Evolutionary conservation across 306 rosid species (phyloP).

Genomic region (Sicyos edulis): DNA sequence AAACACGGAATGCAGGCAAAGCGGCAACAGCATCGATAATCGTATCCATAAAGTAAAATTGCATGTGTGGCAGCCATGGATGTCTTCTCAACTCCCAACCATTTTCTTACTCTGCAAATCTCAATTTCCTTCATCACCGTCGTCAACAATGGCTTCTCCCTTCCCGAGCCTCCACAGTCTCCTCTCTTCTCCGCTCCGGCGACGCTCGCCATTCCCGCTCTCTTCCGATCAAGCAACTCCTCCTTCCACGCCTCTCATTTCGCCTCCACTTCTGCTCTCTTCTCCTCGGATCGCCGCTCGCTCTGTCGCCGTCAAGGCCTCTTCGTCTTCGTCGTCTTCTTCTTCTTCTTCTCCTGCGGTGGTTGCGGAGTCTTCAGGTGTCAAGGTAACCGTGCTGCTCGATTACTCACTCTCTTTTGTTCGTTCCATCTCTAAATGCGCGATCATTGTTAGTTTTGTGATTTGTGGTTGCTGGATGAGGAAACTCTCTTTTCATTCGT

Average conservation of each 20-base stretch:
- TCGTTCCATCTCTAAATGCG: background rate
- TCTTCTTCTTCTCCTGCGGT: constrained; percentile 44
- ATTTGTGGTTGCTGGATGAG: background rate
- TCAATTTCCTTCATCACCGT: background rate
- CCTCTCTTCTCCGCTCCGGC: constrained; percentile 12
- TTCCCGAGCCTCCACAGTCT: constrained; percentile 1
- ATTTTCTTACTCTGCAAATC: too few species aligned
- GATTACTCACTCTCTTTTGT: background rate
- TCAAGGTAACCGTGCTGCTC: constrained; percentile 41
- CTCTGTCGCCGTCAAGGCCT: constrained; percentile 36
- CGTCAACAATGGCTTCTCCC: constrained; percentile 22
- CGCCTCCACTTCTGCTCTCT: constrained; percentile 8
- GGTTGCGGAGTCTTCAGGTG: constrained; percentile 53
- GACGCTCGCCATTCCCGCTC: constrained; percentile 17
- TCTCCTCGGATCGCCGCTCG: constrained; percentile 30
- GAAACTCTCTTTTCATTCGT: background rate
- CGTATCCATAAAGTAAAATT: background rate
- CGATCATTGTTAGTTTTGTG: background rate
- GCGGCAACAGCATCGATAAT: background rate
- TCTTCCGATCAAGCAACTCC: constrained; percentile 27
- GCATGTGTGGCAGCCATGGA: constrained; percentile 1
- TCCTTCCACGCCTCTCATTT: constrained; percentile 21
- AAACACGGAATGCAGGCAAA: background rate
- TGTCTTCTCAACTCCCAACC: background rate
- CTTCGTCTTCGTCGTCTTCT: constrained; percentile 36